Base-by-base conservation (phyloP, 2,329 filamentous ascomycete species). In the Graphium sp. region DNA sequence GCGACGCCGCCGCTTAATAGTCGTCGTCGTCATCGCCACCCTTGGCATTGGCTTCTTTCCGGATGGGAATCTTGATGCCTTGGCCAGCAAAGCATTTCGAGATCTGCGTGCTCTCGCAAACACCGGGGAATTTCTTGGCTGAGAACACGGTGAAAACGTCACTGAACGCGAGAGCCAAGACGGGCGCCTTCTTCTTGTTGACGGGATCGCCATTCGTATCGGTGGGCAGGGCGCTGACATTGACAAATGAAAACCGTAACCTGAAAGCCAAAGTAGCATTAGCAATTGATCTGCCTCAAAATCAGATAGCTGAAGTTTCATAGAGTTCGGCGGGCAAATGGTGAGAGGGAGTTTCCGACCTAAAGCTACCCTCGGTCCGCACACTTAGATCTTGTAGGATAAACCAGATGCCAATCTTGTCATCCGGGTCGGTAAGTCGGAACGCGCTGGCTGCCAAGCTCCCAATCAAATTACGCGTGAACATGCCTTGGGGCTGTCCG, bases 101-200 rank as follows among this genome's bases (percentile, higher is more conserved):
- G 12, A 95, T 58, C 4, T 73, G 55, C 0, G 89, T 98, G 49
- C 80, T 91, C 48, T 95, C 87, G 33, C 92, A 93, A 2, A 98
- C 89, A 22, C 89, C 89, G 0, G 89, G 89, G 51, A 98, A 98
- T 45, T 94, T 94, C 64, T 98, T 98, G 26, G 89, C 89, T 3
- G 82, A 92, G 53, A 78, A 95, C 18, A 98, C 89, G 30, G 83
- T 81, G 59, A 98, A 95, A 3, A 74, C 66, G 5, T 92, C 79
- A 26, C 81, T 91, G 53, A 87, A 95, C 41, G 74, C 76, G 7
- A 75, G 78, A 1, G 87, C 84, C 12, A 95, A 65, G 9, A 94
- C 77, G 0, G 81, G 81, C 0, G 81, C 80, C 36, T 73, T 74
- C 32, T 74, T 77, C 21, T 68, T 75, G 48, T 84, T 89, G 34